phyloP scores from a whole-genome alignment of 2,329 filamentous ascomycete species.

The Alternaria burnsii region DNA sequence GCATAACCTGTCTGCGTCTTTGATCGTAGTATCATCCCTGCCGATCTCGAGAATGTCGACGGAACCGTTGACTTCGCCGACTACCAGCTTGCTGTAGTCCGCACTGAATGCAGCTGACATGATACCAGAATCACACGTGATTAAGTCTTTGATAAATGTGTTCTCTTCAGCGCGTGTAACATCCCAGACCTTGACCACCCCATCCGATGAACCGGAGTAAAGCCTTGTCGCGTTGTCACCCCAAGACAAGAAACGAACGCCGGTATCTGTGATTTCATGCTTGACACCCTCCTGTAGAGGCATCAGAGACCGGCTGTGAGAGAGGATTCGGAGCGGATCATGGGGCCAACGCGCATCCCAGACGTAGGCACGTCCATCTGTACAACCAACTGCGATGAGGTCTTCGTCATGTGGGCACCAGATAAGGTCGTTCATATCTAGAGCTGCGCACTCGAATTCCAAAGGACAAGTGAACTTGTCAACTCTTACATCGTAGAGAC shows the following conservation, averaged over 20 bases:
- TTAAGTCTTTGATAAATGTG: conserved; percentile 61
- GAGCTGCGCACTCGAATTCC: conserved; percentile 64
- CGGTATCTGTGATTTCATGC: conserved; percentile 64
- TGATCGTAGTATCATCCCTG: conserved; percentile 40
- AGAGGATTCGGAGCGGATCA: conserved; percentile 58
- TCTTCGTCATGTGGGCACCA: conserved; percentile 61
- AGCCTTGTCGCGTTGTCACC: conserved; percentile 61
- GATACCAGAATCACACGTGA: conserved; percentile 60
- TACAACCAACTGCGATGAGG: conserved; percentile 67
- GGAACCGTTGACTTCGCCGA: conserved; percentile 66
- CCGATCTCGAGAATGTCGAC: conserved; percentile 61
- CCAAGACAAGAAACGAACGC: conserved; percentile 67
- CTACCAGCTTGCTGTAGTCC: conserved; percentile 63
- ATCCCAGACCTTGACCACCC: conserved; percentile 68
- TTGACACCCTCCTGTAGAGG: conserved; percentile 55
- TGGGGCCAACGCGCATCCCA: conserved; percentile 65
- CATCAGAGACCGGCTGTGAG: conserved; percentile 61
- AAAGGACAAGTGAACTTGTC: conserved; percentile 43
- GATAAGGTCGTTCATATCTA: conserved; percentile 69
- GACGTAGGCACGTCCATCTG: conserved; percentile 66
- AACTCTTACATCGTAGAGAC: conserved; percentile 59
- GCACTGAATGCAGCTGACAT: conserved; percentile 66
- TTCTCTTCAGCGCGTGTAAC: conserved; percentile 62
- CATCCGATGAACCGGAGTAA: conserved; percentile 69
- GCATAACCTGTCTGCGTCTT: conserved; percentile 40